Base-by-base conservation (phyloP, 139 green algal species). In the Chlorella sp. region DNA sequence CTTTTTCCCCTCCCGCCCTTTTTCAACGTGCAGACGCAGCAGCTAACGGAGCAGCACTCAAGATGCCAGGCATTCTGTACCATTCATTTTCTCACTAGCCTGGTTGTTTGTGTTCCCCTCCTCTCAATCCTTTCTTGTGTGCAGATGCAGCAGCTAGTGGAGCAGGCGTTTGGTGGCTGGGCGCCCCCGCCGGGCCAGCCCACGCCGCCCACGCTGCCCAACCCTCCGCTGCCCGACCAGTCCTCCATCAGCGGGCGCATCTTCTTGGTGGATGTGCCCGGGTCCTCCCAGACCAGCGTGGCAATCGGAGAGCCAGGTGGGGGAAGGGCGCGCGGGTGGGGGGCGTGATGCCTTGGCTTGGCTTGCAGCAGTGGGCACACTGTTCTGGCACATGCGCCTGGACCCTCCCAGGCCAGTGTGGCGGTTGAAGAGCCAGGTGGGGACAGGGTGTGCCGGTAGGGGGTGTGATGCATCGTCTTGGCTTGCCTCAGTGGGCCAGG, bases 251-350 rank as follows among this genome's bases (percentile, higher is more conserved):
- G 60, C 86, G 91, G 90, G 24, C 85, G 73, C 32, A 84, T 96
- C 24, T 96, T 92, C 37, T 78, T 97, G 53, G 88, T 97, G 39
- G 93, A 97, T 79, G 80, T 86, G 9, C 91, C 91, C 15, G 90
- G 91, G 0, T 21, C 85, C 3, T 87, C 34, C 26, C 71, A 85
- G 71, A 66, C 53, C 16, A 89, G 61, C 0, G 15, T 75, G 7
- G 83, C 64, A 0, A 28, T 80, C 1, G 85, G 85, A 11, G 36
- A 78, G 22, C 71, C 85, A 81, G 64, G 83, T 79, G 37, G 3
- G 64, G 48, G 48, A 9, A 57, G 48, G 9, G 5, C 9, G 48
- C 9, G 48, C 9, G 48, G 48, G 48, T 57, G 48, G 48, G 48
- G 48, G 48, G 48, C 48, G 5, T 57, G 48, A 57, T n/a, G n/a